Base-by-base conservation (phyloP, 2,329 filamentous ascomycete genomes). In the Zymoseptoria passerinii region DNA sequence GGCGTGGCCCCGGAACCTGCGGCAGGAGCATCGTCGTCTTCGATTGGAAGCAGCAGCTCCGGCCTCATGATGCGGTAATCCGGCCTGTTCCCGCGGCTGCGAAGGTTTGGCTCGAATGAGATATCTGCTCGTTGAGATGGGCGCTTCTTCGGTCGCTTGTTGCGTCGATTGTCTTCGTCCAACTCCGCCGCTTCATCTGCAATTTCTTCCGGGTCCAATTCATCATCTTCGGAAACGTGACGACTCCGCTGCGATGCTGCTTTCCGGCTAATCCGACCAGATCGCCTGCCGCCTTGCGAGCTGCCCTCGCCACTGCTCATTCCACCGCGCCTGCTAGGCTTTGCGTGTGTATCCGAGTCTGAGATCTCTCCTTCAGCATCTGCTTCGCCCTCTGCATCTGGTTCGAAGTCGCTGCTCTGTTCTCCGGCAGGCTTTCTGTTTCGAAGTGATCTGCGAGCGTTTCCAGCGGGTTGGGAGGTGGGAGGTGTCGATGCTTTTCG, bases 41-140 rank as follows among this genome's bases (percentile, higher is more conserved):
- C 90, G n/a, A 86, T 81, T 1, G 89, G 81, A 48, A 85, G 81
- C 18, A 83, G 77, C 48, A 85, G 77, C 63, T 90, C 87, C 48
- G 92, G 85, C 0, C 90, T 86, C 50, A 89, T 84, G 69, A 96
- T 89, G 58, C 88, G 88, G 73, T 97, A 97, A 71, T 96, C 89
- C 28, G 94, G 88, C 52, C 83, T 81, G 64, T 88, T 86, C 35
- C 83, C 83, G 74, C 74, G 88, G 78, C 69, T 87, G 81, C 53
- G 83, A 73, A 75, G 67, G 61, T 64, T 88, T 79, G 65, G 81
- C 74, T 58, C 68, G 56, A 69, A 72, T 5, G 67, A 61, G 58
- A 72, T 69, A 44, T 67, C 66, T 19, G 62, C 49, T 7, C 65
- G 61, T 28, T 64, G 61, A 27, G 66, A 56, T 8, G 63, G 54